Evolutionary conservation across 345 rosid species (phyloP), one percentile per base, ranked within the genome.

Genomic region (Eutrema japonicum): DNA sequence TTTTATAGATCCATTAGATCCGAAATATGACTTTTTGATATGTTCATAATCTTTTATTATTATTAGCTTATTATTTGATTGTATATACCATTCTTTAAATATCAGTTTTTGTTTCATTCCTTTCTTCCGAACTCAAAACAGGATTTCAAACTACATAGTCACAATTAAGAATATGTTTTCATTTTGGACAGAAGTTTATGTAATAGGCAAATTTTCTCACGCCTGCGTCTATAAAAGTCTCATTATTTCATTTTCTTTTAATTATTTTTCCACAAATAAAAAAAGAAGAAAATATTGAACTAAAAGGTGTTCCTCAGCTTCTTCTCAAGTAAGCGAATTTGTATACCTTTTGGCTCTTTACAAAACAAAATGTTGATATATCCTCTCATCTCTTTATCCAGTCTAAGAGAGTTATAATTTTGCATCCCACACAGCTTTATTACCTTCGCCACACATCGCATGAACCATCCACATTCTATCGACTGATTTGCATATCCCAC

Each of bases 401-500:
- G 29, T 49, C 79, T 68, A 86, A 64, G 53, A 48, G 66, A 57
- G 62, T 75, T 26, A 42, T 36, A 82, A 18, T 30, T 78, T 78
- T 10, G 86, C 85, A 70, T 84, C 81, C 99, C 99, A 95, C 58
- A 90, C 84, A 22, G 82, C 90, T 70, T 82, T 87, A 33, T 84
- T 85, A 30, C 87, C 96, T 85, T 95, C 99, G 3, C 98, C 90
- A 30, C 98, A 90, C 78, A 79, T 82, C 16, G 82, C 84, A 52
- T 95, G 98, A 50, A 92, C 98, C 79, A 70, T 80, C 83, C 86
- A 90, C 53, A 95, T 74, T 79, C 76, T 95, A 83, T 87, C 89
- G 12, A 90, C 96, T 1, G 98, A 95, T 68, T 83, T 86, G 90
- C 98, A 92, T 75, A 92, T 82, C 62, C 97, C 98, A 51, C 98